phyloP scores from a whole-genome alignment of 192 early-diverging fungal species.

The Entomortierella chlamydospora region DNA sequence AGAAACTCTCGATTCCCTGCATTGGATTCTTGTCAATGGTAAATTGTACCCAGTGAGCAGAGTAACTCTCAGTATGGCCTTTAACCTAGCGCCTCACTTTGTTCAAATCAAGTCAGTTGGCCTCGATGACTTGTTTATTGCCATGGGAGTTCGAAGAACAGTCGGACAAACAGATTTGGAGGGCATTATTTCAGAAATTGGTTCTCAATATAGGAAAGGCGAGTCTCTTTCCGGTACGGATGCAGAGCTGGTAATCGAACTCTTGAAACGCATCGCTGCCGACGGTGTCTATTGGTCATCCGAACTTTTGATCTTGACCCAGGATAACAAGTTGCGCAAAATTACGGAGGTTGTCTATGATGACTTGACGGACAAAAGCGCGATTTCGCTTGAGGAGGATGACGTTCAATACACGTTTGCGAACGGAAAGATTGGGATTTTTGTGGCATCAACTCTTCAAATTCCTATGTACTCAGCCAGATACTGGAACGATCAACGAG shows the following conservation, averaged over 20 bases:
- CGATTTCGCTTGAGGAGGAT: not conserved
- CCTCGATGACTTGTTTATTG: slow-evolving; percentile 7
- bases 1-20: not conserved
- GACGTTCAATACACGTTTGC: slow-evolving; percentile 7
- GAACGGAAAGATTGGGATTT: not conserved
- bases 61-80: slow-evolving; percentile 9
- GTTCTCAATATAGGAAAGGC: not conserved
- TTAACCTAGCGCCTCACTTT: slow-evolving; percentile 17
- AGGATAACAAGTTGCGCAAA: not conserved
- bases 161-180: slow-evolving; percentile 11
- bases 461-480: slow-evolving; percentile 21
- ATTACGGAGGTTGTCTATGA: slow-evolving; percentile 26
- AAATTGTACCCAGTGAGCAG: slow-evolving; percentile 1
- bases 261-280: not conserved
- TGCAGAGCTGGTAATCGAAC: slow-evolving; percentile 4
- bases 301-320: slow-evolving; percentile 3
- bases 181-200: not conserved
- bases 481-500: slow-evolving; percentile 10
- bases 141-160: slow-evolving; percentile 17
- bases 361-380: slow-evolving; percentile 1
- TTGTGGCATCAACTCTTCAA: slow-evolving; percentile 3
- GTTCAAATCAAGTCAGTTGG: not conserved
- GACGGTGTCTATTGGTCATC: not conserved
- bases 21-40: slow-evolving; percentile 21
- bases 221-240: slow-evolving; percentile 5